Conservation (phyloP, 1,139 yeast species). For the Trichomonascaceae sp. region DNA sequence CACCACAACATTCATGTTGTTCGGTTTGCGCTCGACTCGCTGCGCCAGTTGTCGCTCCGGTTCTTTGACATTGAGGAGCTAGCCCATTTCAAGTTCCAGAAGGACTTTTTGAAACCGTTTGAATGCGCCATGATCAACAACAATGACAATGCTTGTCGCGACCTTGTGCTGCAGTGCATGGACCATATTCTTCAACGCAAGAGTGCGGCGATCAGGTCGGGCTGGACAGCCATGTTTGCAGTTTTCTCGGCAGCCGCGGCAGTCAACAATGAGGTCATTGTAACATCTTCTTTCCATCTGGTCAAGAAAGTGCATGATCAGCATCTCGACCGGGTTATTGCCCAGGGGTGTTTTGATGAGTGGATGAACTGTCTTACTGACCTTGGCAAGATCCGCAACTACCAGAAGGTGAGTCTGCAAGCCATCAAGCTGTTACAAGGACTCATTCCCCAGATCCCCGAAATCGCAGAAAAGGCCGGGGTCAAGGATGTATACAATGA, state of each 20-base stretch:
- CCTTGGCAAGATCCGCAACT: constrained; percentile 71
- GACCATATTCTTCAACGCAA: constrained; percentile 75
- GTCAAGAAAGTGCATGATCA: constrained; percentile 51
- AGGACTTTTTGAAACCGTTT: constrained; percentile 85
- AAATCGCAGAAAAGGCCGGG: constrained; percentile 5
- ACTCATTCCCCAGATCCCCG: constrained; percentile 39
- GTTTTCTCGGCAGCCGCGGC: constrained; percentile 58
- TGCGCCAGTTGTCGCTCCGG: constrained; percentile 84
- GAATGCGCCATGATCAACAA: constrained; percentile 65
- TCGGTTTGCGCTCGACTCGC: constrained; percentile 84
- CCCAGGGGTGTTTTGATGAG: constrained; percentile 64
- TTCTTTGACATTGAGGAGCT: constrained; percentile 89
- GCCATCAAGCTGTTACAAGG: constrained; percentile 64
- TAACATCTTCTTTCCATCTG: constrained; percentile 48
- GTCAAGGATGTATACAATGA: constrained; percentile 8
- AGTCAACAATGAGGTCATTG: constrained; percentile 36
- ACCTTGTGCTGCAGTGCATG: constrained; percentile 82
- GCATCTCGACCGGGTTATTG: constrained; percentile 48
- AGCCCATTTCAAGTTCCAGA: constrained; percentile 90
- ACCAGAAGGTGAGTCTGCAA: constrained; percentile 69
- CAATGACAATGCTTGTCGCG: constrained; percentile 58
- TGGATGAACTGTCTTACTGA: constrained; percentile 68
- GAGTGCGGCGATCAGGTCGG: constrained; percentile 67
- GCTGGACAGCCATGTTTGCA: constrained; percentile 85
- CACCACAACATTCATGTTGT: constrained; percentile 65